Evolutionary conservation across 176 grass and related monocot genomes (phyloP).

Genomic region (Hsuehochloa calcarea): DNA sequence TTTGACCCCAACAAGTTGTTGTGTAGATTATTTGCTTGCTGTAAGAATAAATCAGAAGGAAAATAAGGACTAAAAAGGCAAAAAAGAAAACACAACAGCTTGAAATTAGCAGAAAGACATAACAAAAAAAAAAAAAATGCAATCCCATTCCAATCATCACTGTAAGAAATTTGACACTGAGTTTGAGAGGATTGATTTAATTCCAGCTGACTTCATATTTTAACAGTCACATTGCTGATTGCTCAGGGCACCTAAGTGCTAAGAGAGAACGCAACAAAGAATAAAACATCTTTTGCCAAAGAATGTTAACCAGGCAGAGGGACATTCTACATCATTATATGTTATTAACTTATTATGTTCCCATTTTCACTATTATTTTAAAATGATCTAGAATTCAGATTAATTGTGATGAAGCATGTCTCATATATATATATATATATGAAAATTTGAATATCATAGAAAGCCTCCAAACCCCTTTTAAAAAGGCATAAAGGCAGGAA

Average conservation of each 20-base stretch:
- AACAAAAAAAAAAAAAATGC: background rate
- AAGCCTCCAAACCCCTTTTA: too few species aligned
- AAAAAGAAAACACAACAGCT: background rate
- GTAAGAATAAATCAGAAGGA: constrained; percentile 37
- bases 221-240: background rate
- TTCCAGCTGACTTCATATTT: constrained; percentile 10
- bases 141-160: background rate
- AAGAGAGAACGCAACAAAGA: background rate
- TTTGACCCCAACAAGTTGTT: constrained; percentile 69
- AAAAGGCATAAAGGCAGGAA: background rate
- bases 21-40: constrained; percentile 80
- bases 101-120: background rate
- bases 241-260: background rate
- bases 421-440: too few species aligned
- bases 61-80: constrained; percentile 15
- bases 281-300: constrained; percentile 8
- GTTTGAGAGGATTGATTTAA: background rate
- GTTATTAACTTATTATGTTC: background rate
- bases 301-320: constrained; percentile 11
- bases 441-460: background rate
- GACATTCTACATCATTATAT: background rate
- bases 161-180: background rate
- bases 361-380: background rate
- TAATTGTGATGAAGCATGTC: background rate
- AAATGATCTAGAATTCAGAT: background rate